Conservation (phyloP, 805 yeast genomes). For the Schwanniomyces vanrijiae region DNA sequence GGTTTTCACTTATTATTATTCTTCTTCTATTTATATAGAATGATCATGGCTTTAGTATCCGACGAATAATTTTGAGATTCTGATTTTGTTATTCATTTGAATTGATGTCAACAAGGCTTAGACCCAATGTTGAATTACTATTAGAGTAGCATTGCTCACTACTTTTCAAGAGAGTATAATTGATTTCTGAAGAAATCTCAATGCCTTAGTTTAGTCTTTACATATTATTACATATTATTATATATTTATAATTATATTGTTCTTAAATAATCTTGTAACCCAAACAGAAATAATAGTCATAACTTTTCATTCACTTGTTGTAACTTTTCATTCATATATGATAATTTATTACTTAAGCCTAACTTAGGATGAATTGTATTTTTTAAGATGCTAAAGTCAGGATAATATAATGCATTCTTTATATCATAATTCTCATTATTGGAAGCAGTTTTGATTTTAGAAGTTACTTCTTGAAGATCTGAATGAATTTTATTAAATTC, state of each 20-base stretch:
- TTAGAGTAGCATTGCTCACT: background rate
- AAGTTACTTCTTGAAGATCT: constrained; percentile 5
- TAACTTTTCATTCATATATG: constrained; percentile 22
- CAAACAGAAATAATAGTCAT: background rate
- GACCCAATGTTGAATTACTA: background rate
- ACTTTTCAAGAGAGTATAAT: background rate
- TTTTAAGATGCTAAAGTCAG: constrained; percentile 6
- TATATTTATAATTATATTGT: background rate
- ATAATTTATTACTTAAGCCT: constrained; percentile 23
- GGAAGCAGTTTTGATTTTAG: background rate
- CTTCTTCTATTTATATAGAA: constrained; percentile 93
- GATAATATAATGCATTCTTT: background rate
- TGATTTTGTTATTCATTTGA: background rate
- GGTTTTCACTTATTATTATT: constrained; percentile 90
- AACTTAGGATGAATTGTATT: constrained; percentile 22
- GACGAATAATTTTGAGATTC: constrained; percentile 38
- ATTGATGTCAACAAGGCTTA: background rate
- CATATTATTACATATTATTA: background rate
- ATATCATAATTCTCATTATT: background rate
- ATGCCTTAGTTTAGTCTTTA: background rate
- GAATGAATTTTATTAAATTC: constrained; percentile 11
- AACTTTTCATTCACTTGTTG: constrained; percentile 11
- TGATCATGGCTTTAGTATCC: constrained; percentile 89
- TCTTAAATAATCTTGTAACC: background rate
- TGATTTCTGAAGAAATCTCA: background rate